Evolutionary conservation across 495 filamentous ascomycete species (phyloP), one percentile per base, ranked within the genome.

Genomic region (Jackrogersella minutella): DNA sequence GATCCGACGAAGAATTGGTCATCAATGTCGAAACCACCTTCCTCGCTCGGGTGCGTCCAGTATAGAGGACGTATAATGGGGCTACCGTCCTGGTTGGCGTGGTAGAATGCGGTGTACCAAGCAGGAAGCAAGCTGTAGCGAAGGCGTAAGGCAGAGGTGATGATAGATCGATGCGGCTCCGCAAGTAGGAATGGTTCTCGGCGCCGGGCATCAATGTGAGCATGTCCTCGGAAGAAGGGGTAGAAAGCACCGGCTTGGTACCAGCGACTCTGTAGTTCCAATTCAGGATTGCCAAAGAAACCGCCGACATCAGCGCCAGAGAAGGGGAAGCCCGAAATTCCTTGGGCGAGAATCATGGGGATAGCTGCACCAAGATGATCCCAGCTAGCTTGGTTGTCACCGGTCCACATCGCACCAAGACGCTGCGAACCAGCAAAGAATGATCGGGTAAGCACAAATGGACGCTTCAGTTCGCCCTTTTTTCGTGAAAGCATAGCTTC

Each of bases 221-320:
- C 95, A 71, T 99, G 95, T n/a, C 85, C 95, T 37, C 95, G 90
- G 90, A 97, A 97, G 84, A 98, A 99, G 17, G 95, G 95, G 75
- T 98, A 98, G 86, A 96, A 99, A 37, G 92, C 92, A 54, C 95
- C 96, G 36, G 93, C 87, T 76, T 99, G 95, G 77, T 97, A 99
- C 95, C 96, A 99, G 26, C 95, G 88, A 3, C 91, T 91, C 52
- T 94, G 82, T 6, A 99, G 87, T 55, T 98, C 93, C 72, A 92
- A 93, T 62, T 87, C 88, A 0, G 95, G 95, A 77, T 99, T 97
- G 49, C 95, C 93, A 71, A 99, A 99, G 85, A 99, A 99, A 33
- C 95, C 95, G 33, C 94, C 96, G 13, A 99, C 95, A 75, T 99
- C 95, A 17, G 95, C 94, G 31, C 95, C 96, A 6, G 93, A 85